Evolutionary conservation across 1,284 basidiomycete genomes (phyloP), one percentile per base, ranked within the genome.

Genomic region (Apiotrichum mycotoxinovorans): DNA sequence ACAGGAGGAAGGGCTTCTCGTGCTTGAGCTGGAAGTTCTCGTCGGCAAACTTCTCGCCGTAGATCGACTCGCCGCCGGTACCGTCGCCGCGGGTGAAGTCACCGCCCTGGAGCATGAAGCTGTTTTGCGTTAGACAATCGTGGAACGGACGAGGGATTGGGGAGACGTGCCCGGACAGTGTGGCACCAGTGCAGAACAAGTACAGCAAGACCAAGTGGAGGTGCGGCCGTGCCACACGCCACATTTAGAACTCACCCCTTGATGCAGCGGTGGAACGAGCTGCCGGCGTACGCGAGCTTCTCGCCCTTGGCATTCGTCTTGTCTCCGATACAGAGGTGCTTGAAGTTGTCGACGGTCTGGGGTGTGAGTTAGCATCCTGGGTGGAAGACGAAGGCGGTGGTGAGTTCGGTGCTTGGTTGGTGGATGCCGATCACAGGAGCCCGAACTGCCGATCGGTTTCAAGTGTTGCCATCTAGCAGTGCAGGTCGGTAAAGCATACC

Each of bases 11-110:
- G n/a, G 85, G 83, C 77, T 87, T 86, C 50, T 80, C 82, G 79
- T 97, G 93, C 79, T 87, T 88, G 54, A 86, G 63, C 37, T 76
- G 58, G 75, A 97, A 96, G 79, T 88, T 91, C 79, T 97, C 93
- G 70, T 96, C 93, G 23, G 53, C 66, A 33, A 70, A 70, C 66
- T 88, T 91, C 65, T 84, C 83, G 64, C 94, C 93, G 68, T 94
- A 97, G 77, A 98, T 97, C 26, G 87, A 91, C 78, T 87, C 87
- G 54, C 90, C 91, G 60, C 95, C 94, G 1, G 91, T 97, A 17
- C 95, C 94, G 69, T 97, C 85, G 37, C 87, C 77, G 23, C 65
- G 30, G 5, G 33, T 48, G 3, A 48, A 35, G 46, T 48, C 46
- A 9, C 46, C 46, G 20, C 46, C 77, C 73, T 92, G 89, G 51